A percentile compares a stretch with the other conserved stretches of the same genome.
Conservation (phyloP, 176 grass and related monocot genomes). For the Oropetium thomaeum region DNA sequence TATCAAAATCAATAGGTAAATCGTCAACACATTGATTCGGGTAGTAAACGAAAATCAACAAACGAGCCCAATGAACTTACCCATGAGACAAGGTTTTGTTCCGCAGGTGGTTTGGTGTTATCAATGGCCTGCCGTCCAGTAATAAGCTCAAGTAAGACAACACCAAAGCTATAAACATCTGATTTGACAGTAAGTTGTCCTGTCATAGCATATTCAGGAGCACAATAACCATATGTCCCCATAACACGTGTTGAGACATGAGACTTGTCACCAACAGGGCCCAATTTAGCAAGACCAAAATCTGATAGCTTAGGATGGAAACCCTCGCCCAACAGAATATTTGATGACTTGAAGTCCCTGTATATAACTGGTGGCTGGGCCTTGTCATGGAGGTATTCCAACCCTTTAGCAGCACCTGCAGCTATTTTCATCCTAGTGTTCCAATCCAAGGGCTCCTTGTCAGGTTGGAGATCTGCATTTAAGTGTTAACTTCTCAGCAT, state of each 20-base stretch:
- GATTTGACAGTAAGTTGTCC: constrained; percentile 82
- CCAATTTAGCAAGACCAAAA: constrained; percentile 92
- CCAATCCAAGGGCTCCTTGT: constrained; percentile 71
- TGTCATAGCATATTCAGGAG: constrained; percentile 93
- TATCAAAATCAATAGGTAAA: not conserved
- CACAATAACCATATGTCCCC: constrained; percentile 94
- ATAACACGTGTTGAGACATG: constrained; percentile 96
- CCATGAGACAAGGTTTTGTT: constrained; percentile 93
- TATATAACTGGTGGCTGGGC: constrained; percentile 86
- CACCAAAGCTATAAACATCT: constrained; percentile 87
- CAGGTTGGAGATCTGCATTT: constrained; percentile 73
- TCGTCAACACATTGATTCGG: not conserved
- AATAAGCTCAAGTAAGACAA: constrained; percentile 91
- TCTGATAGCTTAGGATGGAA: constrained; percentile 91
- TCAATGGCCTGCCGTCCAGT: constrained; percentile 81
- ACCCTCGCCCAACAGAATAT: constrained; percentile 71
- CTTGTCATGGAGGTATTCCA: constrained; percentile 91
- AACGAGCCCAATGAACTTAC: constrained; percentile 39
- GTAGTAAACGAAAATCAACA: not conserved
- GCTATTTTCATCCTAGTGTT: constrained; percentile 91
- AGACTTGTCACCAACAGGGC: constrained; percentile 91
- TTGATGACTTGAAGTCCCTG: constrained; percentile 94
- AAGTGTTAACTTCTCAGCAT: constrained; percentile 26
- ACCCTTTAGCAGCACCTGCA: constrained; percentile 82
- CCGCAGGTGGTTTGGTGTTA: constrained; percentile 41